phyloP scores from a whole-genome alignment of 2,329 filamentous ascomycete species.

The Clonostachys byssicola region DNA sequence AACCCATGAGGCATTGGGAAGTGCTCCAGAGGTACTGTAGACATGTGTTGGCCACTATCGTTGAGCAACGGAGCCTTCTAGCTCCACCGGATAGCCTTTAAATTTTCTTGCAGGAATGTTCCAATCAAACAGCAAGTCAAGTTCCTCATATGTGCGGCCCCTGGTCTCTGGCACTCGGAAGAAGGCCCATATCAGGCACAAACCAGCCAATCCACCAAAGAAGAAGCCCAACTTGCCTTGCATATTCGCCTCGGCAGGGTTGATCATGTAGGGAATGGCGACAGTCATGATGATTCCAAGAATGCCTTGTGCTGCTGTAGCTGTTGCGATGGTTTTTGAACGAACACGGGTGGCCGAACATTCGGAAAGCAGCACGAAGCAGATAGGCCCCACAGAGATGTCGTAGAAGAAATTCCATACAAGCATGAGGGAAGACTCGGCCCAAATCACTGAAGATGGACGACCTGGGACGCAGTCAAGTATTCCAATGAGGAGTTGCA shows the following conservation, averaged over 20 bases:
- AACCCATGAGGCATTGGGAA: no score
- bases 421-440: neutral
- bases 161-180: conserved; percentile 16
- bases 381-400: conserved; percentile 9
- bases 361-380: conserved; percentile 20
- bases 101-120: conserved; percentile 35
- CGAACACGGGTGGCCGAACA: conserved; percentile 25
- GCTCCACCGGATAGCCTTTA: no score
- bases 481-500: conserved; percentile 31
- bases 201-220: conserved; percentile 7
- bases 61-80: no score
- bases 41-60: no score
- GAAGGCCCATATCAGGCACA: conserved; percentile 10
- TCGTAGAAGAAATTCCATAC: conserved; percentile 24
- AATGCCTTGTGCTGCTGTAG: conserved; percentile 17
- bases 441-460: conserved; percentile 4
- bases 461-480: conserved; percentile 32
- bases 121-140: conserved; percentile 25
- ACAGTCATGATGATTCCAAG: conserved; percentile 9
- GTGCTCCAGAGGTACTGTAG: no score
- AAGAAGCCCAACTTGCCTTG: conserved; percentile 13
- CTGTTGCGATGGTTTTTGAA: conserved; percentile 20
- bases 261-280: conserved; percentile 13
- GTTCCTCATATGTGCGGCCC: conserved; percentile 13
- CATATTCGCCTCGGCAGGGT: conserved; percentile 11